Base-by-base conservation (phyloP, 768 basidiomycete species). In the Lentinula guzmanii region DNA sequence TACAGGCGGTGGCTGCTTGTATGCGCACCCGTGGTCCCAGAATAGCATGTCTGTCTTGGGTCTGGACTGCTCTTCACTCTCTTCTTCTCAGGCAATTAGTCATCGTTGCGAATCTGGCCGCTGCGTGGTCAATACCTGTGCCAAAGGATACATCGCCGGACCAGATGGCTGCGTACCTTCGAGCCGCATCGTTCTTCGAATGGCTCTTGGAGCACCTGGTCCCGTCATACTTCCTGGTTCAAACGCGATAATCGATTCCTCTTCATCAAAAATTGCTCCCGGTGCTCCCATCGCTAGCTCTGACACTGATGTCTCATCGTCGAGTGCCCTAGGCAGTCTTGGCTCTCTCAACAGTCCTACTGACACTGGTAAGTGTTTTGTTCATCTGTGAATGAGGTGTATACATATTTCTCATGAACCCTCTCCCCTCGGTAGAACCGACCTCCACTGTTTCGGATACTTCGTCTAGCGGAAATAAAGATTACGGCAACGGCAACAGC, bases 11-110 rank as follows among this genome's bases (percentile, higher is more conserved):
- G 58, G 34, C 21, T 59, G 58, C 58, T 34, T 59, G 15, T 59
- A 59, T 50, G 58, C 33, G 24, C 58, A 59, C 41, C 58, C 58
- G 5, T 46, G 58, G 58, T 43, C 56, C 15, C 56, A 58, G 21
- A 43, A 1, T 5, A 54, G 16, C 13, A 4, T 33, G 21, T 6
- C 31, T 50, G 45, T 41, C 3, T 2, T n/a, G 35, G 58, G 58
- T 9, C 15, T 18, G 46, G 58, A 59, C 41, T 59, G 58, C 24
- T 34, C 46, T 21, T 9, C 43, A 21, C 16, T 46, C 31, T 48
- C 43, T 4, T 48, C 58, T 11, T 33, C 43, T n/a, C 58, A 50
- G 4, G 58, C 46, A 4, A 33, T 59, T 13, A 34, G 45, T 24
- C 58, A 59, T 11, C 43, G 58, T 16, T 59, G 58, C 58, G 46